Evolutionary conservation across 2,329 filamentous ascomycete genomes (phyloP).

Genomic region (Fusarium palustre): DNA sequence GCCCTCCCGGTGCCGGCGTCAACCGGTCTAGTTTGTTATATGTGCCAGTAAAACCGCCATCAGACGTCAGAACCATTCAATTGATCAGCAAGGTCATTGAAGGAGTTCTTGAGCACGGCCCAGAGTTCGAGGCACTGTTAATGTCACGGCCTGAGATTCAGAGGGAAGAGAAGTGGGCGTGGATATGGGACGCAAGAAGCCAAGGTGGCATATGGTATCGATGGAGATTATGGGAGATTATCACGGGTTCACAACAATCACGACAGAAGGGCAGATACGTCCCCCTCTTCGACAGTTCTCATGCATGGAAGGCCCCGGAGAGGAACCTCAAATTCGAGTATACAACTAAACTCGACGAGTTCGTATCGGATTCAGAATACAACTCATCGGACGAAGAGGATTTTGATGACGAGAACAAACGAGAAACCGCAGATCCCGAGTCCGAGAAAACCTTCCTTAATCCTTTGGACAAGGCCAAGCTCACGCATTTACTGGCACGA

Average conservation of each 20-base stretch:
- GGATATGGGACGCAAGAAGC: constrained; percentile 89
- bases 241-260: constrained; percentile 71
- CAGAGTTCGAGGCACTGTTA: constrained; percentile 89
- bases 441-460: constrained; percentile 76
- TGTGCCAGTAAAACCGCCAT: constrained; percentile 79
- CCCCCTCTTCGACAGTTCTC: constrained; percentile 79
- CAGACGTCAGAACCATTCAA: constrained; percentile 80
- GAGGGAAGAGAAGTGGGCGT: constrained; percentile 89
- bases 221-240: constrained; percentile 88
- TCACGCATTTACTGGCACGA: constrained; percentile 85
- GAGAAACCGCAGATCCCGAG: constrained; percentile 59
- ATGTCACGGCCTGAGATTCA: constrained; percentile 90
- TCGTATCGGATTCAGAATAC: constrained; percentile 86
- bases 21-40: constrained; percentile 65
- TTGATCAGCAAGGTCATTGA: constrained; percentile 92
- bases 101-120: constrained; percentile 79
- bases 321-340: constrained; percentile 84
- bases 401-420: constrained; percentile 67
- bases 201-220: constrained; percentile 89
- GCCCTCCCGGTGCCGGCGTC: constrained; percentile 55
- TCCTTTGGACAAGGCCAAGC: constrained; percentile 84
- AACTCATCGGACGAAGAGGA: constrained; percentile 89
- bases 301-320: constrained; percentile 82
- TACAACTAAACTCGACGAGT: constrained; percentile 78
- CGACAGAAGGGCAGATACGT: constrained; percentile 65